These are phyloP conservation scores for Exophiala oligosperma DNA, from an alignment of 2,329 filamentous ascomycete genomes.

Conservation along the genomic window DNA sequence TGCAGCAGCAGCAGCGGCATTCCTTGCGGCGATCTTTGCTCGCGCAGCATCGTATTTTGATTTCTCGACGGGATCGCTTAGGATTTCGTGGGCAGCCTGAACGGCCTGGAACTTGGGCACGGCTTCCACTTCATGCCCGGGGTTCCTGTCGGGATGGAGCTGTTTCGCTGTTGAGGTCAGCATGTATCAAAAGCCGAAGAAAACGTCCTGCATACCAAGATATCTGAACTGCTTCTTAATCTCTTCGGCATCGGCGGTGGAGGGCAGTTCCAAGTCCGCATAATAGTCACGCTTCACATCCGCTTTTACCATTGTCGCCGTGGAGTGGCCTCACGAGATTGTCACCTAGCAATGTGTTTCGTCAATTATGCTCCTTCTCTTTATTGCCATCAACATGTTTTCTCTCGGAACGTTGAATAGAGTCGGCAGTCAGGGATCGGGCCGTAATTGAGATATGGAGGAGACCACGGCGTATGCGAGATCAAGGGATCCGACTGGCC, in stretches of 20 bases:
- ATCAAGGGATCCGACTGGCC: neutral
- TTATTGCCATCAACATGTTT: conserved; percentile 24
- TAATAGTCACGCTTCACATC: conserved; percentile 78
- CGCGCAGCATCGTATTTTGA: conserved; percentile 64
- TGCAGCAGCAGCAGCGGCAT: conserved; percentile 13
- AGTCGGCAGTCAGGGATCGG: neutral
- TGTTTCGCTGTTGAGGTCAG: conserved; percentile 62
- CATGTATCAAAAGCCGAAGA: conserved; percentile 9
- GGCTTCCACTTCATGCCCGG: conserved; percentile 75
- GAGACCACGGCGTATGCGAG: neutral
- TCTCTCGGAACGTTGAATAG: neutral
- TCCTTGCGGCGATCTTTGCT: conserved; percentile 27
- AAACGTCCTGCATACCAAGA: conserved; percentile 59
- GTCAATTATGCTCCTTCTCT: conserved; percentile 21
- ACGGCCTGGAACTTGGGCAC: conserved; percentile 83
- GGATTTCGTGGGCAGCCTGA: conserved; percentile 79
- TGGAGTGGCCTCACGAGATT: neutral
- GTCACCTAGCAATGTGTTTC: conserved; percentile 9
- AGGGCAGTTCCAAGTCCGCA: conserved; percentile 72
- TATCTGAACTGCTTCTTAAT: conserved; percentile 86
- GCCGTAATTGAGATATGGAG: conserved; percentile 2
- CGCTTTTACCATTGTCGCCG: conserved; percentile 61
- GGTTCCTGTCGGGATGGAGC: conserved; percentile 88
- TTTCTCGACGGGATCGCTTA: conserved; percentile 60
- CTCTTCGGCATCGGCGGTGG: conserved; percentile 68